These are phyloP conservation scores for Lentinula sp. DNA, from an alignment of 768 basidiomycete genomes.

Conservation along the genomic window DNA sequence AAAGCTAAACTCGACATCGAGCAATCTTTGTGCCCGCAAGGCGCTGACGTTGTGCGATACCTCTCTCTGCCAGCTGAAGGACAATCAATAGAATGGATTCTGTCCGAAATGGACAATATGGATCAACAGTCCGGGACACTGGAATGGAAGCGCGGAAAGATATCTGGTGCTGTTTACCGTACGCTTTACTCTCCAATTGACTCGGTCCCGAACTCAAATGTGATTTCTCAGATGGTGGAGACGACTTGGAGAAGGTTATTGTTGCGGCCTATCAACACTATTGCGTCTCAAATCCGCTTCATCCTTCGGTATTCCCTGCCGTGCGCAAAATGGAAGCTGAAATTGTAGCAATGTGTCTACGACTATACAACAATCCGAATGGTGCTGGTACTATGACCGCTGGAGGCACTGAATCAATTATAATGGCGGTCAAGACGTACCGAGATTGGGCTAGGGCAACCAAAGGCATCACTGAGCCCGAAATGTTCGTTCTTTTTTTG, in stretches of 20 bases:
- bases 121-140: slow-evolving; percentile 47
- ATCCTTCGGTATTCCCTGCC: slow-evolving; percentile 90
- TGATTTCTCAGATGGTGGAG: slow-evolving; percentile 63
- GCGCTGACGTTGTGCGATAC: slow-evolving; percentile 56
- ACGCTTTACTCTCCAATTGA: slow-evolving; percentile 18
- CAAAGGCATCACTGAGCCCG: slow-evolving; percentile 87
- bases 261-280: slow-evolving; percentile 78
- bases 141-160: slow-evolving; percentile 65
- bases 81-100: slow-evolving; percentile 64
- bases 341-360: slow-evolving; percentile 81
- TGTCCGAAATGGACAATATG: slow-evolving; percentile 76
- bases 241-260: slow-evolving; percentile 73
- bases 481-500: slow-evolving; percentile 55
- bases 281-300: slow-evolving; percentile 83
- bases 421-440: slow-evolving; percentile 94
- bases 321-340: slow-evolving; percentile 97
- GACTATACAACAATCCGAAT: slow-evolving; percentile 76
- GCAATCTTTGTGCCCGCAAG: slow-evolving; percentile 59
- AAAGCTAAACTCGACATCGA: slow-evolving; percentile 63
- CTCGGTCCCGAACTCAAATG: background rate
- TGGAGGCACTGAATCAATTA: slow-evolving; percentile 93
- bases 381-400: slow-evolving; percentile 92
- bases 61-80: slow-evolving; percentile 62
- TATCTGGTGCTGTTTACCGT: slow-evolving; percentile 88
- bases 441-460: slow-evolving; percentile 84